A percentile compares a stretch with the other conserved stretches of the same genome.
Evolutionary conservation across 805 yeast species (phyloP).

Genomic region (Metschnikowia aberdeeniae): DNA sequence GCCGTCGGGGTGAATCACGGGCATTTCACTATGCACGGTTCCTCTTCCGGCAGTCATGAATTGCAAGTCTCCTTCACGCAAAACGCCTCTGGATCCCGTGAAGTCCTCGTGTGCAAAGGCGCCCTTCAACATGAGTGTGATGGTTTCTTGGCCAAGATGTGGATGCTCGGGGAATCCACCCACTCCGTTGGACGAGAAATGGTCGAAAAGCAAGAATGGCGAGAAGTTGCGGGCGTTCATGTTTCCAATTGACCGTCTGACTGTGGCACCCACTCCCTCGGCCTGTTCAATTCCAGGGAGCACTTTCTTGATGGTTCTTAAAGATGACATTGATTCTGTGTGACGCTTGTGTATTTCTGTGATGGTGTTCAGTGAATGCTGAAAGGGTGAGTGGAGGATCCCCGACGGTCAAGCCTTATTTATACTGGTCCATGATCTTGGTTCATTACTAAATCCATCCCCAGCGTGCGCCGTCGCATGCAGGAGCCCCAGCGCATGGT

Average conservation of each 20-base stretch:
- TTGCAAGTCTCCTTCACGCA: constrained; percentile 80
- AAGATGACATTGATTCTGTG: constrained; percentile 12
- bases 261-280: constrained; percentile 88
- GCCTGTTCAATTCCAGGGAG: constrained; percentile 60
- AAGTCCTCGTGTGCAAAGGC: constrained; percentile 80
- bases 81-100: constrained; percentile 75
- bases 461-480: neutral
- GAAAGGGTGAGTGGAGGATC: neutral
- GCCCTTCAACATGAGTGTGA: constrained; percentile 63
- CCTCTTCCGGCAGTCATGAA: constrained; percentile 94
- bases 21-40: constrained; percentile 84
- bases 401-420: neutral
- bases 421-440: neutral
- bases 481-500: neutral
- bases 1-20: constrained; percentile 46
- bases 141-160: constrained; percentile 80
- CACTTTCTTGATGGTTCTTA: constrained; percentile 31
- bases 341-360: neutral
- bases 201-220: constrained; percentile 81
- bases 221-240: constrained; percentile 65
- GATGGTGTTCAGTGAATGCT: neutral
- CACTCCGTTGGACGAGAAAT: constrained; percentile 60
- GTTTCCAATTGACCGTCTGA: constrained; percentile 76
- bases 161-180: constrained; percentile 85
- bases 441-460: neutral